Conservation (phyloP, 768 basidiomycete genomes). For the Serpula lacrymans region DNA sequence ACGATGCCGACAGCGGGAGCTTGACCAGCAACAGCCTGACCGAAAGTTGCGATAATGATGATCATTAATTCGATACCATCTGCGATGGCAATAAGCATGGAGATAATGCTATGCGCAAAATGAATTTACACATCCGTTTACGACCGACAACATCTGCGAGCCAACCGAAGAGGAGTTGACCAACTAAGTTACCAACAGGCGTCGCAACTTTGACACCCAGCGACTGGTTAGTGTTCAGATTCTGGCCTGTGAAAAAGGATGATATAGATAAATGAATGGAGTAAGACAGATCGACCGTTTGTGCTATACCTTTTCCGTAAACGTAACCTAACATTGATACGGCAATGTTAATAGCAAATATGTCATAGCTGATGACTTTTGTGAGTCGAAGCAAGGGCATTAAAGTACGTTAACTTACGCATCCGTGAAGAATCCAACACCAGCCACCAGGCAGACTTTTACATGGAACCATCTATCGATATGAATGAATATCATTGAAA, state of each 20-base stretch:
- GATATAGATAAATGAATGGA: neutral
- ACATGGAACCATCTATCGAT: conserved; percentile 74
- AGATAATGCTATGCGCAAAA: no score
- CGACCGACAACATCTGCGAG: conserved; percentile 75
- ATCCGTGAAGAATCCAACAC: conserved; percentile 91
- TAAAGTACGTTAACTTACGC: conserved; percentile 43
- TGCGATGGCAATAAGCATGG: no score
- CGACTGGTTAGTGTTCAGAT: conserved; percentile 54
- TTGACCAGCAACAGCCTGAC: conserved; percentile 69
- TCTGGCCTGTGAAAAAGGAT: conserved; percentile 11
- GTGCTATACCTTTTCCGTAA: conserved; percentile 45
- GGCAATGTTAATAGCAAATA: conserved; percentile 88
- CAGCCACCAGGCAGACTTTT: conserved; percentile 66
- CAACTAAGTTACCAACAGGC: conserved; percentile 71
- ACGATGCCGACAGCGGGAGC: conserved; percentile 68
- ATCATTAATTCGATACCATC: conserved; percentile 65
- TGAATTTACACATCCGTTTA: conserved; percentile 72
- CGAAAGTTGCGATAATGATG: conserved; percentile 78
- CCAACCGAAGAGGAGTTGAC: conserved; percentile 79
- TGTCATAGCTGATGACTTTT: conserved; percentile 49
- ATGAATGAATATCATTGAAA: conserved; percentile 2
- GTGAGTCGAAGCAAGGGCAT: neutral
- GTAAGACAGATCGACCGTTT: conserved; percentile 2
- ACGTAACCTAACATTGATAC: conserved; percentile 82
- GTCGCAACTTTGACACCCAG: conserved; percentile 78